phyloP scores from a whole-genome alignment of 225 moss, liverwort and hornwort species.

The Sphagnum contortum region DNA sequence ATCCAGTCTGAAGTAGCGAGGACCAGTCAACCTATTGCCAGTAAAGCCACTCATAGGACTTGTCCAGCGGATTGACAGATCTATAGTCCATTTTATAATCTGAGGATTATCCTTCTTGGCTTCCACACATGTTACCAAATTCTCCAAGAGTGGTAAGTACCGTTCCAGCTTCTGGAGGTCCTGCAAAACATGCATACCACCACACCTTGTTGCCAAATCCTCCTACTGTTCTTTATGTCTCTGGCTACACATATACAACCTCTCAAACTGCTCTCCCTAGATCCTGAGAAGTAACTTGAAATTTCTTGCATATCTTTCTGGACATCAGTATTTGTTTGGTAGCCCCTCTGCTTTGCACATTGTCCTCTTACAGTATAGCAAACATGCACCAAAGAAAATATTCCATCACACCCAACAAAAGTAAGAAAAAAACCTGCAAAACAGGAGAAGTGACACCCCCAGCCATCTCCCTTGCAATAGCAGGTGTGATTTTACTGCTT shows the following conservation, averaged over 20 bases:
- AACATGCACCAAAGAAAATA: too few species aligned
- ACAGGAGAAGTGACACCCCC: slow-evolving; percentile 96
- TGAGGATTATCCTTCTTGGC: slow-evolving; percentile 45
- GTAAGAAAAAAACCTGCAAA: slow-evolving; percentile 49
- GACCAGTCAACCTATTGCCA: slow-evolving; percentile 60
- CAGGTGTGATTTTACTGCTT: slow-evolving; percentile 84
- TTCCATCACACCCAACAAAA: too few species aligned
- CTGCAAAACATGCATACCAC: slow-evolving; percentile 25
- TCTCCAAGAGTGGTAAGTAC: slow-evolving; percentile 87
- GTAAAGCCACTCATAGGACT: slow-evolving; percentile 77
- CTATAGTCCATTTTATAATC: slow-evolving; percentile 80
- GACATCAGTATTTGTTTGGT: too few species aligned
- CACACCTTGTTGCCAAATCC: neutral
- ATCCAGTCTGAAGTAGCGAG: slow-evolving; percentile 87
- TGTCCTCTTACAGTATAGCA: too few species aligned
- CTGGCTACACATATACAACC: too few species aligned
- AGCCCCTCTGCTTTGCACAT: too few species aligned
- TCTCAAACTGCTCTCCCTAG: too few species aligned
- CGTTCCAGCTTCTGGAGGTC: slow-evolving; percentile 86
- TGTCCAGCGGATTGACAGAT: slow-evolving; percentile 85
- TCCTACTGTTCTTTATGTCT: too few species aligned
- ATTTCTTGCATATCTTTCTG: too few species aligned
- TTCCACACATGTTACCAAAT: slow-evolving; percentile 73
- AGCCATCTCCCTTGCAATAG: slow-evolving; percentile 99
- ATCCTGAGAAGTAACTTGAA: too few species aligned